These are phyloP conservation scores for Penicillium arizonense DNA, from an alignment of 495 filamentous ascomycete genomes.

Conservation along the genomic window DNA sequence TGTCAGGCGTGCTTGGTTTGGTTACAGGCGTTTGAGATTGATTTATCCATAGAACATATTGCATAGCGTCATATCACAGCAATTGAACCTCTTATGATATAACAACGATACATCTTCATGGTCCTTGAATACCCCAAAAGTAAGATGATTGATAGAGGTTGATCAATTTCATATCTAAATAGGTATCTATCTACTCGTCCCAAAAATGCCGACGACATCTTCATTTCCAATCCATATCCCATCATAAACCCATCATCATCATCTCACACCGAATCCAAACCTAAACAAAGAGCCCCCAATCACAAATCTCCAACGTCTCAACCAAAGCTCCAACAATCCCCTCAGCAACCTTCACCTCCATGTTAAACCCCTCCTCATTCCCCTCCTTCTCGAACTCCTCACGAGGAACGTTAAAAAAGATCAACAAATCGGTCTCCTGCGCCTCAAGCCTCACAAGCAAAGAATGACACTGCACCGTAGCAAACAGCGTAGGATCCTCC, in stretches of 20 bases:
- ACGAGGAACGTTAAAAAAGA: conserved; percentile 88
- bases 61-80: conserved; percentile 1
- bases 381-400: conserved; percentile 57
- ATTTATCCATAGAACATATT: background rate
- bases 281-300: conserved; percentile 77
- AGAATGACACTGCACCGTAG: conserved; percentile 30
- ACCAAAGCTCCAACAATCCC: conserved; percentile 64
- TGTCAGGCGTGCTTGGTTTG: background rate
- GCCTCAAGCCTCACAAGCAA: conserved; percentile 68
- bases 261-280: background rate
- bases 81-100: background rate
- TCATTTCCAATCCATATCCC: background rate
- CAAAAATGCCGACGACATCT: background rate
- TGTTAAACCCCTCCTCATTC: conserved; percentile 39
- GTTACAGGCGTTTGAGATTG: background rate
- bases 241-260: background rate
- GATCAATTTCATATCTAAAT: background rate
- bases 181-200: background rate
- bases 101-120: background rate
- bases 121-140: too few species aligned
- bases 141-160: background rate
- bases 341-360: conserved; percentile 60
- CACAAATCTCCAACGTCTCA: conserved; percentile 69
- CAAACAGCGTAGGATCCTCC: conserved; percentile 10
- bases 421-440: conserved; percentile 79